phyloP scores from a whole-genome alignment of 768 basidiomycete species.

The Obba rivulosa region DNA sequence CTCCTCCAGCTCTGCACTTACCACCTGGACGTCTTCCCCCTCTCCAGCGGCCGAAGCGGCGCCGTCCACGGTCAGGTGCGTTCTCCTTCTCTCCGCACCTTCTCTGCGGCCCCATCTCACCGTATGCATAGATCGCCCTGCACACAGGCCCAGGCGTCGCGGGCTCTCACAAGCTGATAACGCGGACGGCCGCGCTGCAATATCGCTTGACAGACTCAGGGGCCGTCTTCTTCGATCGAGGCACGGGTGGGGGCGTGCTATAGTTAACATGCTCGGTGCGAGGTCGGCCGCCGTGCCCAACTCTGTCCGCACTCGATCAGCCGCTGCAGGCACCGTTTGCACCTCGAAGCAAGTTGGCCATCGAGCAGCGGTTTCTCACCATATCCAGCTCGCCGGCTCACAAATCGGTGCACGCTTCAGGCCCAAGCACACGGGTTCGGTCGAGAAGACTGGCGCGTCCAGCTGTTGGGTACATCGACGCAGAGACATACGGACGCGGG shows the following conservation, averaged over 20 bases:
- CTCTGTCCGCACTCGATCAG: too few species aligned
- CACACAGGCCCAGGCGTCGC: conserved; percentile 46
- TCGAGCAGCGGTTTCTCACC: too few species aligned
- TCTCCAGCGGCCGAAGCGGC: conserved; percentile 73
- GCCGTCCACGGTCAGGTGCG: conserved; percentile 73
- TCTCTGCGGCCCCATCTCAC: not conserved
- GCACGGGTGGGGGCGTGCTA: conserved; percentile 61
- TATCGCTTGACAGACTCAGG: conserved; percentile 66
- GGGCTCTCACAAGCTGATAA: conserved; percentile 33
- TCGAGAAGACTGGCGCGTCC: too few species aligned
- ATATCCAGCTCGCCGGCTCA: too few species aligned
- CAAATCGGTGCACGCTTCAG: too few species aligned
- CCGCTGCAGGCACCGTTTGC: too few species aligned
- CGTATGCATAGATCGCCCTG: conserved; percentile 47
- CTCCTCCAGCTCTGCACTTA: conserved; percentile 61
- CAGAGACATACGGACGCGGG: too few species aligned
- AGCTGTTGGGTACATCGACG: too few species aligned
- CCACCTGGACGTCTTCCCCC: conserved; percentile 66
- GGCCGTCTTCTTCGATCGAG: conserved; percentile 66
- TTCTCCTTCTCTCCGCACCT: not conserved
- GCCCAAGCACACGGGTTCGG: too few species aligned
- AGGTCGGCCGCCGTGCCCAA: too few species aligned
- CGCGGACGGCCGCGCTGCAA: conserved; percentile 55
- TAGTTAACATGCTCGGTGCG: too few species aligned
- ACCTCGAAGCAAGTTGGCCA: too few species aligned